Conservation (phyloP, 345 rosid genomes). For the Clarkia xantiana region DNA sequence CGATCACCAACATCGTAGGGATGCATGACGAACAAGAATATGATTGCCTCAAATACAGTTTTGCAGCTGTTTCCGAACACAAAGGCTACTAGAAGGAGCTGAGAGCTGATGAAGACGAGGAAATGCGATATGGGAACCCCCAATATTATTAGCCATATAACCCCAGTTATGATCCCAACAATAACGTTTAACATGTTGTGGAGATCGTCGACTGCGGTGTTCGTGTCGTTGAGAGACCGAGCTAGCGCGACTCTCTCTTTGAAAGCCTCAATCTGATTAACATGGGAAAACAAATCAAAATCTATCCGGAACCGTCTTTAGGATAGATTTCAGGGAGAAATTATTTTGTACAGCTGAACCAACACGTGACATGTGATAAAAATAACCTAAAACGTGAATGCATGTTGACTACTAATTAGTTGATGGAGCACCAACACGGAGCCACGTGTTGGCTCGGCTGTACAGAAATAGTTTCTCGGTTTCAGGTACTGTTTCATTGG, state of each 20-base stretch:
- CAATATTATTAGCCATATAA: constrained; percentile 37
- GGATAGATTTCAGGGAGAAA: too few relatives aligned
- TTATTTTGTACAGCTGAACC: too few relatives aligned
- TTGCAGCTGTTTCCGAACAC: constrained; percentile 42
- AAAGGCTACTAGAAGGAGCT: constrained; percentile 29
- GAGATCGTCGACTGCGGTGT: constrained; percentile 41
- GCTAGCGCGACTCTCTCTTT: constrained; percentile 29
- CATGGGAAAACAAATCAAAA: neutral
- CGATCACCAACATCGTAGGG: constrained; percentile 41
- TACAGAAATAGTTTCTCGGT: too few relatives aligned
- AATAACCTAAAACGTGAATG: too few relatives aligned
- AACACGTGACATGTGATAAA: too few relatives aligned
- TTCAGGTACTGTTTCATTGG: too few relatives aligned
- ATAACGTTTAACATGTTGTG: constrained; percentile 28
- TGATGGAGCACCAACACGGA: too few relatives aligned
- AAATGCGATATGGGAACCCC: constrained; percentile 31
- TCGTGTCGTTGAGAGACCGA: constrained; percentile 35
- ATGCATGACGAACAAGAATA: constrained; percentile 41
- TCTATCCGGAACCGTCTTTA: neutral
- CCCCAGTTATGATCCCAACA: constrained; percentile 15
- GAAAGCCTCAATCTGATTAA: constrained; percentile 31
- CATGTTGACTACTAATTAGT: too few relatives aligned
- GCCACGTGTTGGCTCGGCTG: too few relatives aligned
- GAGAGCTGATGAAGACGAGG: constrained; percentile 38
- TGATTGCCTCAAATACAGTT: constrained; percentile 35